A percentile compares a stretch with the other conserved stretches of the same genome.
These are phyloP conservation scores for Penicillium sp. DNA, from an alignment of 2,329 filamentous ascomycete genomes.

Conservation along the genomic window DNA sequence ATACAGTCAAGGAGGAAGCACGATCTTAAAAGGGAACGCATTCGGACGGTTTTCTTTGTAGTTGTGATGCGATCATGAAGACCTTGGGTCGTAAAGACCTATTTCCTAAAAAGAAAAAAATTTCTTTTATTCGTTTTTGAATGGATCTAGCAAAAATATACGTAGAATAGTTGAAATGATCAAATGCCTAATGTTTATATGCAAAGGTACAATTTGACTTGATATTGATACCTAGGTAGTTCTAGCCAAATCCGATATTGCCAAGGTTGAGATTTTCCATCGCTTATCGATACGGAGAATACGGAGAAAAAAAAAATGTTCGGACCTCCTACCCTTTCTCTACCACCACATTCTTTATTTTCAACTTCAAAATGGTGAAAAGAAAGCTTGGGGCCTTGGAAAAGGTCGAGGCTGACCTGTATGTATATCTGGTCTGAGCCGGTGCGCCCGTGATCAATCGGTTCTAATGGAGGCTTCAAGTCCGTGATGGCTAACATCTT, in stretches of 20 bases:
- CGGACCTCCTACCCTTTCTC: constrained; percentile 49
- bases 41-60: constrained; percentile 41
- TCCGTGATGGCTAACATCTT: constrained; percentile 21
- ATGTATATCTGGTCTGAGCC: constrained; percentile 28
- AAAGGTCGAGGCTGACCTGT: constrained; percentile 90
- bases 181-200: neutral
- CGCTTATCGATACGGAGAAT: constrained; percentile 37
- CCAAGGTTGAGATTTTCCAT: constrained; percentile 12
- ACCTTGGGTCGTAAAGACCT: constrained; percentile 25
- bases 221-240: neutral
- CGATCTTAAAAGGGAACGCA: constrained; percentile 37
- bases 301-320: constrained; percentile 32
- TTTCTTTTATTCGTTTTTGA: constrained; percentile 16
- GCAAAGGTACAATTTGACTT: neutral
- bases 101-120: constrained; percentile 27
- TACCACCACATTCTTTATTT: constrained; percentile 8
- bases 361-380: constrained; percentile 63
- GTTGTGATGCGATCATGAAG: constrained; percentile 44
- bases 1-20: constrained; percentile 37
- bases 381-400: constrained; percentile 88
- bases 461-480: constrained; percentile 9
- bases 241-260: constrained; percentile 2
- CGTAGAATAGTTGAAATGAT: neutral
- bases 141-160: constrained; percentile 2
- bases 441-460: constrained; percentile 4